These are phyloP conservation scores for Kodamaea sagamina DNA, from an alignment of 805 yeast genomes.

Conservation along the genomic window DNA sequence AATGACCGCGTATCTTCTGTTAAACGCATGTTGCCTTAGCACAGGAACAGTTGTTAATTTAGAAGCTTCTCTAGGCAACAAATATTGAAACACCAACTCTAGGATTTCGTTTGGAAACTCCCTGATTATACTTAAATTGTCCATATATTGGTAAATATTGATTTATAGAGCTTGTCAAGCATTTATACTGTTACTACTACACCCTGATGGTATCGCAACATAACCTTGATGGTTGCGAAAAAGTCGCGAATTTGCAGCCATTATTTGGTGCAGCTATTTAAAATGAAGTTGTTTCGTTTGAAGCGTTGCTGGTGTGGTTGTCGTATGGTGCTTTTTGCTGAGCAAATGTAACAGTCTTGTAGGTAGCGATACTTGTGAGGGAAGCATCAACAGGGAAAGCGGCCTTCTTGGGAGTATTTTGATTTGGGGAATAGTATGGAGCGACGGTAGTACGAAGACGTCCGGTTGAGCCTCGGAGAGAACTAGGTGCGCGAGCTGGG, in stretches of 20 bases:
- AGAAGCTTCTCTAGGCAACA: slow-evolving; percentile 2
- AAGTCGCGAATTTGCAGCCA: slow-evolving; percentile 2
- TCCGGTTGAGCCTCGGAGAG: no score
- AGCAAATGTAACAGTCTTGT: no score
- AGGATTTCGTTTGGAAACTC: slow-evolving; percentile 2
- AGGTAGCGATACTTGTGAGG: no score
- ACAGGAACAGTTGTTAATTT: neutral
- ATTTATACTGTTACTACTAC: neutral
- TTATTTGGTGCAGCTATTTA: no score
- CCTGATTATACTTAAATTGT: neutral
- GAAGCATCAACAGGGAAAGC: no score
- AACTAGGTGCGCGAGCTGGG: no score
- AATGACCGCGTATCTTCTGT: slow-evolving; percentile 4
- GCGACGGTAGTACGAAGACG: no score
- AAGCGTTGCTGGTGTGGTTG: no score
- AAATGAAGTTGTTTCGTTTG: neutral
- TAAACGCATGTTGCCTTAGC: slow-evolving; percentile 5
- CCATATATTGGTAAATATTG: neutral
- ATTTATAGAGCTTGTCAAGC: neutral
- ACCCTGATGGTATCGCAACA: slow-evolving; percentile 1
- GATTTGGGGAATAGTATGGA: no score
- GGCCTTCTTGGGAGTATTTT: no score
- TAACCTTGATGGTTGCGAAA: slow-evolving; percentile 1
- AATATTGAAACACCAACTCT: slow-evolving; percentile 1
- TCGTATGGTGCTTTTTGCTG: no score